Base-by-base conservation (phyloP, 208 protist species). In the Trypanosoma avium region DNA sequence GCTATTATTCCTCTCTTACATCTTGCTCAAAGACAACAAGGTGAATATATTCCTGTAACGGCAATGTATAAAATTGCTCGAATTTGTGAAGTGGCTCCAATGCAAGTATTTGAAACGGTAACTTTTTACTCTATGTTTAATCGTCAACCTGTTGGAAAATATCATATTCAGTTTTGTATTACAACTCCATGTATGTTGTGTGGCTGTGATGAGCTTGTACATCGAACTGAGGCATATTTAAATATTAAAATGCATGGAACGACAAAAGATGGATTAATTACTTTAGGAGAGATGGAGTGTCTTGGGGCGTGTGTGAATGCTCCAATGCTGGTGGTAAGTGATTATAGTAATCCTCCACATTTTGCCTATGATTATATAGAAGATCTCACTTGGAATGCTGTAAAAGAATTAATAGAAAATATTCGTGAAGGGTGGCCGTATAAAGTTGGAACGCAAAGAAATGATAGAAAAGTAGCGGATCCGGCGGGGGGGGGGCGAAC, bases 51-150 rank as follows among this genome's bases (percentile, higher is more conserved):
- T 57, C 90, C 94, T 0, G 88, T 97, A 35, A 91, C 90, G 38
- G 94, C 94, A 6, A 97, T 97, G 90, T 93, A 96, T 65, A 97
- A 97, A 71, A 96, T 97, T 52, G 91, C 94, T 7, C 84, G 95
- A 45, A 97, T 97, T 33, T 97, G 89, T 61, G 94, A 95, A 38
- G 88, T 97, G 9, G 84, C 86, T 15, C 88, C 88, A 30, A 96
- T 94, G 82, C 82, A 92, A 55, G 94, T 97, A 29, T 97, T 95
- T 68, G 88, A 97, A 58, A 89, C 81, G 4, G 91, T 94, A 9
- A 96, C 94, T 8, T 97, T 97, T 65, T 97, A 97, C 78, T 88
- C 88, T n/a, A 97, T 97, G 94, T 97, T 94, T 73, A 97, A 97
- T 70, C 88, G 90, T n/a, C 84, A 94, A 38, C 94, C 94, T 3